phyloP scores from a whole-genome alignment of 371 early-diverging fungal genomes.

The Paraphysoderma sedebokerense region DNA sequence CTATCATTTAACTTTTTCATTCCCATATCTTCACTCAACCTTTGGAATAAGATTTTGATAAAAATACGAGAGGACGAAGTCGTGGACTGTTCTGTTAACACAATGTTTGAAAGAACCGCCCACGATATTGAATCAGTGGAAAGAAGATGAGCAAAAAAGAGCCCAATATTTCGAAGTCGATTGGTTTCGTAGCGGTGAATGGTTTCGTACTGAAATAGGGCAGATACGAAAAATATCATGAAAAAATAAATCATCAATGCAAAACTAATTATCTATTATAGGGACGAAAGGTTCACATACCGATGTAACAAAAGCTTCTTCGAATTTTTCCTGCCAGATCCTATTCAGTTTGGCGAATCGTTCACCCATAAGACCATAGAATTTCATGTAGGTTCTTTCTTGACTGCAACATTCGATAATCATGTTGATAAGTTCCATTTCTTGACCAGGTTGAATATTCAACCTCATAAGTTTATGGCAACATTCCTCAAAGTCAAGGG shows the following conservation, averaged over 20 bases:
- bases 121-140: constrained; percentile 71
- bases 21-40: constrained; percentile 71
- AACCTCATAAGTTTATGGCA: constrained; percentile 86
- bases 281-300: too few species aligned
- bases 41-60: constrained; percentile 84
- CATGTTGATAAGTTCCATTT: constrained; percentile 88
- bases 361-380: constrained; percentile 86
- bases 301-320: constrained; percentile 55
- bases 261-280: background rate
- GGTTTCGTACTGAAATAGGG: constrained; percentile 70
- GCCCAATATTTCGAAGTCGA: constrained; percentile 78
- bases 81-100: constrained; percentile 78
- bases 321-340: constrained; percentile 63
- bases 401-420: constrained; percentile 92
- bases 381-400: constrained; percentile 84
- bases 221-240: background rate
- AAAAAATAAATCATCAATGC: background rate
- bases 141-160: constrained; percentile 79
- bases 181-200: constrained; percentile 90
- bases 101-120: constrained; percentile 60
- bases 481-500: constrained; percentile 87
- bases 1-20: constrained; percentile 55
- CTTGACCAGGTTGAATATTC: constrained; percentile 61
- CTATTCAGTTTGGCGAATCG: constrained; percentile 76
- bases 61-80: constrained; percentile 95